phyloP scores from a whole-genome alignment of 208 protist species.

The Trypanosoma platydactyli region DNA sequence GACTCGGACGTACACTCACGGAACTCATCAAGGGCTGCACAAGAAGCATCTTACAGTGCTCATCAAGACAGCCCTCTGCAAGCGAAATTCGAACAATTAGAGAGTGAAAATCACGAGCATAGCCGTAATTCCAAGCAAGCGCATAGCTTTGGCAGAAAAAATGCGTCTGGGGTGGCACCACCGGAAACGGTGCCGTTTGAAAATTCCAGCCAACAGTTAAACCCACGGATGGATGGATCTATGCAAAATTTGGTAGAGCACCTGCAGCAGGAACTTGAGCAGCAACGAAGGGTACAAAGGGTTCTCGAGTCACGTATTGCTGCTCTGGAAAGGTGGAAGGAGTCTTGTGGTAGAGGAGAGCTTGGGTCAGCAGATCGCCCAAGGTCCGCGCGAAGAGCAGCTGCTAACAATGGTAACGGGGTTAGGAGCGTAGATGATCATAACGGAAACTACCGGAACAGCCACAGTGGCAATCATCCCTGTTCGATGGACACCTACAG shows the following conservation, averaged over 20 bases:
- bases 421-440: neutral
- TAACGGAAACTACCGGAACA: neutral
- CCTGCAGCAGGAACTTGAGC: conserved; percentile 34
- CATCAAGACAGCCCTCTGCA: neutral
- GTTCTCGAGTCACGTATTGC: conserved; percentile 45
- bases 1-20: conserved; percentile 16
- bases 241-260: conserved; percentile 40
- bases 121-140: too few species aligned
- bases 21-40: conserved; percentile 4
- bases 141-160: too few species aligned
- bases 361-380: neutral
- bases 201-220: conserved; percentile 32
- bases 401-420: neutral
- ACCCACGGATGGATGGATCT: conserved; percentile 27
- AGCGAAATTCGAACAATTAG: neutral
- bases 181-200: conserved; percentile 22
- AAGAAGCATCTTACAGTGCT: neutral
- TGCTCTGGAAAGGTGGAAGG: conserved; percentile 58
- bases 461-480: conserved; percentile 5
- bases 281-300: conserved; percentile 32
- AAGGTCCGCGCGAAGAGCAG: neutral
- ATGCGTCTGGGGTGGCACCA: too few species aligned
- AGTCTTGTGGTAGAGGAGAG: neutral
- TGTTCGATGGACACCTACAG: conserved; percentile 20
- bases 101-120: neutral